Conservation (phyloP, 1,284 basidiomycete species). For the Porodaedalea pini region DNA sequence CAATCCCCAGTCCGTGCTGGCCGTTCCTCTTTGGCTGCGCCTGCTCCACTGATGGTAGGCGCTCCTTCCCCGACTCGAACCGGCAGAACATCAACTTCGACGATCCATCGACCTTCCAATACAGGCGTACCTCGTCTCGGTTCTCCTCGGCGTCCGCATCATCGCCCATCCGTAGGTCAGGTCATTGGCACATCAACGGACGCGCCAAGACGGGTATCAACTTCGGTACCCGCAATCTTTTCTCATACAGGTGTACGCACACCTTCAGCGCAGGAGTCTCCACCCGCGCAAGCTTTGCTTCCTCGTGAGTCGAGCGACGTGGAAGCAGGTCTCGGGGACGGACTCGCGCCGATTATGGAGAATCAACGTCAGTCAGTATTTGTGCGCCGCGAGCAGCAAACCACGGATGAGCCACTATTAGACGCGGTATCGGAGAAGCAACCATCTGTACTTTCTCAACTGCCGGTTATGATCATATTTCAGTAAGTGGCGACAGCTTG, state of each 20-base stretch:
- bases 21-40: neutral
- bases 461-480: constrained; percentile 68
- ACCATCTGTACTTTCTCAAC: constrained; percentile 59
- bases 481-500: constrained; percentile 35
- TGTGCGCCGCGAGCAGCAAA: constrained; percentile 17
- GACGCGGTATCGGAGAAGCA: constrained; percentile 43
- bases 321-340: constrained; percentile 34
- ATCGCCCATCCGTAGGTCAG: constrained; percentile 23
- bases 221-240: constrained; percentile 69
- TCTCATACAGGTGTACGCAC: constrained; percentile 72
- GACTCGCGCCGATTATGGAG: constrained; percentile 53
- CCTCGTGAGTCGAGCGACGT: constrained; percentile 40
- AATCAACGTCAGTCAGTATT: constrained; percentile 27
- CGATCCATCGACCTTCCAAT: constrained; percentile 32
- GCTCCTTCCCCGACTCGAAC: constrained; percentile 25
- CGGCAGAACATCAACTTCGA: constrained; percentile 31
- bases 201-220: constrained; percentile 44
- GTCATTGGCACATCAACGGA: constrained; percentile 23
- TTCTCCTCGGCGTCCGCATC: constrained; percentile 30
- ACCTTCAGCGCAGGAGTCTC: constrained; percentile 57
- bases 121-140: constrained; percentile 25
- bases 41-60: constrained; percentile 7
- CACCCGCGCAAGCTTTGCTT: constrained; percentile 25
- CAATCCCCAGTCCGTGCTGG: constrained; percentile 4
- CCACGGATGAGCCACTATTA: constrained; percentile 26